Evolutionary conservation across 1,284 basidiomycete species (phyloP).

Genomic region (Ceratorhiza oryzae-sativae): DNA sequence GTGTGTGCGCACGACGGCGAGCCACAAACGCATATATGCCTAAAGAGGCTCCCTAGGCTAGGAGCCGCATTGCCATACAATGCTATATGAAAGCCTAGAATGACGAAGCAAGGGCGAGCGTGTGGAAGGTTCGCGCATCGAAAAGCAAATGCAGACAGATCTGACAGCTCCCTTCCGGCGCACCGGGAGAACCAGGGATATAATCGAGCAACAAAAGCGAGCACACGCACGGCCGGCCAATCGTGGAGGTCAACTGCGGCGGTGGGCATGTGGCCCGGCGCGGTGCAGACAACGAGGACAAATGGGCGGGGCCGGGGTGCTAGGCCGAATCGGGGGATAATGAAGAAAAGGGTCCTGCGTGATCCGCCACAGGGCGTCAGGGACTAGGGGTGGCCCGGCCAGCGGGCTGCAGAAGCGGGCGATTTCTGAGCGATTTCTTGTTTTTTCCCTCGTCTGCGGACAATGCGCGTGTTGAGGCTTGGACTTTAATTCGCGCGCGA

Average conservation of each 20-base stretch:
- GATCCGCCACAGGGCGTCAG: slow-evolving; percentile 6
- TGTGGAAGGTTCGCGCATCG: not conserved
- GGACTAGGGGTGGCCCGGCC: not conserved
- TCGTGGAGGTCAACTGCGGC: not conserved
- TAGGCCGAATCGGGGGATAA: slow-evolving; percentile 13
- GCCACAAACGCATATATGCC: not conserved
- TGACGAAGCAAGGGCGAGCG: not conserved
- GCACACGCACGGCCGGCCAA: not conserved
- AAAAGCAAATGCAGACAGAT: slow-evolving; percentile 21
- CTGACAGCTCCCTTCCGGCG: not conserved
- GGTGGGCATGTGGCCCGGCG: not conserved
- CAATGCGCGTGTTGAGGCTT: not conserved
- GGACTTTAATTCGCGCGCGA: not conserved
- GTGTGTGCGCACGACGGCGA: not conserved
- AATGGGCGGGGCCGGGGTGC: not conserved
- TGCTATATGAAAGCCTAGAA: not conserved
- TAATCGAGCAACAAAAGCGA: not conserved
- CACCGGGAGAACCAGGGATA: not conserved
- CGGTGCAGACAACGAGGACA: not conserved
- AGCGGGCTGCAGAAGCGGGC: not conserved
- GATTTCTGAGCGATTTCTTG: slow-evolving; percentile 1
- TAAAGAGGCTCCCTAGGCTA: not conserved
- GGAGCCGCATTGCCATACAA: not conserved
- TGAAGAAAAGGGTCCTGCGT: slow-evolving; percentile 6
- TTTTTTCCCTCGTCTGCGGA: slow-evolving; percentile 1